Evolutionary conservation across 176 grass and related monocot species (phyloP).

Genomic region (Coix lacrymajobi): DNA sequence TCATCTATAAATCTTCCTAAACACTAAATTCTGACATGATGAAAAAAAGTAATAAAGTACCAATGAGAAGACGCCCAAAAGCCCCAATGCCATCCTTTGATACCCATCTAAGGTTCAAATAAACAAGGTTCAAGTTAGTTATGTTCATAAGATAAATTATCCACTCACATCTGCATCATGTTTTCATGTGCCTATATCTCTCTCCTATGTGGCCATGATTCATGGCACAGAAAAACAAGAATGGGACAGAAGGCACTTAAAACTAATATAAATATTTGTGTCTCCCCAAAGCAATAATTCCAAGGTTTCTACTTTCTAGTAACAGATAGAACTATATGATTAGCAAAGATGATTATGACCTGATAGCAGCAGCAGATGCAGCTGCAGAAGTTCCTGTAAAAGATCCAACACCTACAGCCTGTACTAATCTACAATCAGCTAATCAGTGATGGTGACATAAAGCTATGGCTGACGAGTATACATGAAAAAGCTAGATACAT

Average conservation of each 20-base stretch:
- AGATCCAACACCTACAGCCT: constrained; percentile 94
- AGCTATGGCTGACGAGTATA: constrained; percentile 23
- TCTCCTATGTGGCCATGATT: neutral
- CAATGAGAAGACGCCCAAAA: constrained; percentile 84
- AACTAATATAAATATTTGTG: neutral
- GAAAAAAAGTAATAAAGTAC: constrained; percentile 33
- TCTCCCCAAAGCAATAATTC: neutral
- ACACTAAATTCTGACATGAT: neutral
- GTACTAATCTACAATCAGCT: constrained; percentile 46
- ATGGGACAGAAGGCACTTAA: neutral
- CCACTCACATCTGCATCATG: neutral
- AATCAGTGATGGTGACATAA: constrained; percentile 22
- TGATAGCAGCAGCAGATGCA: constrained; percentile 93
- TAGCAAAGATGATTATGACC: constrained; percentile 41
- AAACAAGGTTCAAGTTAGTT: constrained; percentile 7
- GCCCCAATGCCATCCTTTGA: constrained; percentile 94
- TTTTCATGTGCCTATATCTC: neutral
- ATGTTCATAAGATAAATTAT: constrained; percentile 2
- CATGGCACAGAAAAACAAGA: neutral
- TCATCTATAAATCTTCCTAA: constrained; percentile 17
- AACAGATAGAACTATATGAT: neutral
- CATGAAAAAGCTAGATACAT: neutral
- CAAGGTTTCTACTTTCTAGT: neutral
- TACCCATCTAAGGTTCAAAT: constrained; percentile 70
- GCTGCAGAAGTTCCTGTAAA: constrained; percentile 78